phyloP scores from a whole-genome alignment of 1,284 basidiomycete genomes.

The Heterobasidion parviporum region DNA sequence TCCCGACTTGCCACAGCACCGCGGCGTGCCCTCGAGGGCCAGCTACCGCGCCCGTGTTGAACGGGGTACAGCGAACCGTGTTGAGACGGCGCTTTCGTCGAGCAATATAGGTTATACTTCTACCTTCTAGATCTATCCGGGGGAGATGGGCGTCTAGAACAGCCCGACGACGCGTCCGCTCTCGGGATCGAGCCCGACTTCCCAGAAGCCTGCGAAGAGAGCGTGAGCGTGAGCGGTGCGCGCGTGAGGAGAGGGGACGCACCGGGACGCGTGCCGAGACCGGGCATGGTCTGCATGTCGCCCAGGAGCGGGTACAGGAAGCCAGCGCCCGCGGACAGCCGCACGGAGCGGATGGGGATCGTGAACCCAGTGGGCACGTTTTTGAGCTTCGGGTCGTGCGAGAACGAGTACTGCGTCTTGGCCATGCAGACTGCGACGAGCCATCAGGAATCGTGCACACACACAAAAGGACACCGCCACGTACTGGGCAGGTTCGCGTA shows the following conservation, averaged over 20 bases:
- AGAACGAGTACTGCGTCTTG: constrained; percentile 97
- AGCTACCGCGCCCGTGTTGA: not conserved
- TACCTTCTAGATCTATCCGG: constrained; percentile 17
- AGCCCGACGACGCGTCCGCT: constrained; percentile 67
- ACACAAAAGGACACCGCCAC: no score
- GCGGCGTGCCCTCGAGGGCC: not conserved
- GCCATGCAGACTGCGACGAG: constrained; percentile 82
- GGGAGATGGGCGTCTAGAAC: constrained; percentile 44
- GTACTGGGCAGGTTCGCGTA: constrained; percentile 74
- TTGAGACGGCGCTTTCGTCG: constrained; percentile 16
- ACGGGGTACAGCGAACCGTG: constrained; percentile 14
- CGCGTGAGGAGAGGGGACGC: constrained; percentile 12
- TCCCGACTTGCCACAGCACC: not conserved
- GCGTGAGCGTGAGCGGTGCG: not conserved
- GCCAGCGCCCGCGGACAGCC: constrained; percentile 88
- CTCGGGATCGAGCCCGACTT: constrained; percentile 72
- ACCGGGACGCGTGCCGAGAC: constrained; percentile 89
- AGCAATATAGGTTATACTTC: not conserved
- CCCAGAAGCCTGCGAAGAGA: constrained; percentile 64
- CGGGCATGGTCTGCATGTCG: constrained; percentile 98
- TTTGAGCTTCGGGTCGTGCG: constrained; percentile 89
- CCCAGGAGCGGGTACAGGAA: constrained; percentile 95
- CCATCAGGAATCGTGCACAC: no score
- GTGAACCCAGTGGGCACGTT: constrained; percentile 88
- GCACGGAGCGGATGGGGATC: constrained; percentile 85